phyloP scores from a whole-genome alignment of 2,329 filamentous ascomycete genomes.

The Aspergillus versicolor region DNA sequence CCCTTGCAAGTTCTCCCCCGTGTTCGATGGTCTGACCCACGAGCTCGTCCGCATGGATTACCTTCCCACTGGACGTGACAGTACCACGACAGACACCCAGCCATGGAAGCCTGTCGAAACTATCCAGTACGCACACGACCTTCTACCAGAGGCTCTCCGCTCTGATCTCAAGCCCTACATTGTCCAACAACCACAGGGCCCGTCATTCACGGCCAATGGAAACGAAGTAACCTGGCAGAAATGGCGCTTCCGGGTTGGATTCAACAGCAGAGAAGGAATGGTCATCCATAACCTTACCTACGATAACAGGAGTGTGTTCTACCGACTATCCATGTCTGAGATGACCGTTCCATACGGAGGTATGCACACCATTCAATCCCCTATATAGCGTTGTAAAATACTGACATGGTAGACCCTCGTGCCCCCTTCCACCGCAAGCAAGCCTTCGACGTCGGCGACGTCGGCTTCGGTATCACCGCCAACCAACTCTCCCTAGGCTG shows the following conservation, averaged over 20 bases:
- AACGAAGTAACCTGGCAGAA: slow-evolving; percentile 65
- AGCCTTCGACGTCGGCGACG: slow-evolving; percentile 70
- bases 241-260: slow-evolving; percentile 62
- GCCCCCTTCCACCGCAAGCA: slow-evolving; percentile 69
- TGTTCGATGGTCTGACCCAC: slow-evolving; percentile 59
- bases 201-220: slow-evolving; percentile 60
- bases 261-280: slow-evolving; percentile 65
- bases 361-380: slow-evolving; percentile 15
- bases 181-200: slow-evolving; percentile 64
- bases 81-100: slow-evolving; percentile 54
- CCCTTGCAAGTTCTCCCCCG: slow-evolving; percentile 38
- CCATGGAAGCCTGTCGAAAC: slow-evolving; percentile 58
- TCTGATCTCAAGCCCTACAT: slow-evolving; percentile 65
- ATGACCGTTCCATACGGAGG: slow-evolving; percentile 57
- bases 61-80: slow-evolving; percentile 65
- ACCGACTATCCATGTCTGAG: slow-evolving; percentile 65
- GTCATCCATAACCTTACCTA: slow-evolving; percentile 68
- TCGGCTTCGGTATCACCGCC: slow-evolving; percentile 64
- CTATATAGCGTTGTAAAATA: not conserved
- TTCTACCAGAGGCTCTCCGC: slow-evolving; percentile 64
- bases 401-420: slow-evolving; percentile 54
- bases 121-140: slow-evolving; percentile 60
- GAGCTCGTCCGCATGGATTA: slow-evolving; percentile 69
- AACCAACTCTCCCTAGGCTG: slow-evolving; percentile 70
- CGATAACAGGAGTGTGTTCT: slow-evolving; percentile 63